Conservation (phyloP, 371 early-diverging fungal species). For the Parasitella parasitica region DNA sequence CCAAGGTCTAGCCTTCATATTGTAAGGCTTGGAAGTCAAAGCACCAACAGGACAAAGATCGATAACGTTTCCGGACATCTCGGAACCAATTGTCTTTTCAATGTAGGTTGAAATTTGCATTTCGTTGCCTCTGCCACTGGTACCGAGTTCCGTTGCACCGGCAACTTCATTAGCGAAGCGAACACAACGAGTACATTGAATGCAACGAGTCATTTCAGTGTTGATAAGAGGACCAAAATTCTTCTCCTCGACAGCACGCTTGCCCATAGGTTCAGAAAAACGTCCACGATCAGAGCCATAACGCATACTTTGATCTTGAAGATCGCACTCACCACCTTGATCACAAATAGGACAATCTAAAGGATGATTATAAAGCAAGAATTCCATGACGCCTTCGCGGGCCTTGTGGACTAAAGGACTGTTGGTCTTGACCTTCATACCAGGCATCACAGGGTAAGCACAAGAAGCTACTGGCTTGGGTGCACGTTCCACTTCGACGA, state of each 20-base stretch:
- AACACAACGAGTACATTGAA: constrained; percentile 98
- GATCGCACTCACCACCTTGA: constrained; percentile 98
- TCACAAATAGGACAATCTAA: constrained; percentile 98
- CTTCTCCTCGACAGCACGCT: constrained; percentile 97
- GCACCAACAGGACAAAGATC: constrained; percentile 99
- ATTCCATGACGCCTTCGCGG: constrained; percentile 98
- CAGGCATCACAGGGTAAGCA: constrained; percentile 96
- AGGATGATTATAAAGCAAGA: constrained; percentile 96
- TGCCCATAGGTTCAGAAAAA: constrained; percentile 80
- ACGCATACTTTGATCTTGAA: constrained; percentile 96
- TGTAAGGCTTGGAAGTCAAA: constrained; percentile 95
- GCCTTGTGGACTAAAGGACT: constrained; percentile 95
- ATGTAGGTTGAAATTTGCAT: constrained; percentile 98
- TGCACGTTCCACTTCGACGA: constrained; percentile 94
- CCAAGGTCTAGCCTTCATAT: constrained; percentile 95
- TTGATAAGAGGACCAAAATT: constrained; percentile 95
- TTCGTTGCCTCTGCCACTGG: constrained; percentile 95
- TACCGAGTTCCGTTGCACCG: constrained; percentile 94
- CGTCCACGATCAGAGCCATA: constrained; percentile 95
- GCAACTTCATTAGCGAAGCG: constrained; percentile 98
- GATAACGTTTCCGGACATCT: constrained; percentile 97
- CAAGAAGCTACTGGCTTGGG: constrained; percentile 97
- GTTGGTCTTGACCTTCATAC: constrained; percentile 96
- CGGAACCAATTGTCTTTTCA: constrained; percentile 84
- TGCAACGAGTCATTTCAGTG: constrained; percentile 97